phyloP scores from a whole-genome alignment of 805 yeast genomes.

The Pichia nanzhaoensis region DNA sequence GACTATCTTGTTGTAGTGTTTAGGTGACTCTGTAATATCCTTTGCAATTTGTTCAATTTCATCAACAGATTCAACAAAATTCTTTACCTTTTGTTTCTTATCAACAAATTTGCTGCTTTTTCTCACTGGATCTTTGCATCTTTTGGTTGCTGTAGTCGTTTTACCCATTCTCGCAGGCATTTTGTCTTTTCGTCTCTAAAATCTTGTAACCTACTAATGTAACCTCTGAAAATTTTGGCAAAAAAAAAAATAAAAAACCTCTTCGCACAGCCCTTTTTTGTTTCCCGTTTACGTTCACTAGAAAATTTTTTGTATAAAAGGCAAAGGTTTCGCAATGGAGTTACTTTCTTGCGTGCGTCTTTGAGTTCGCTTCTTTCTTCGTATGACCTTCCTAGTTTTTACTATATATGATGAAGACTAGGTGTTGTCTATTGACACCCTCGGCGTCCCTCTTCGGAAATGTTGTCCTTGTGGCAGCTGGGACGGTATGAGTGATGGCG shows the following conservation, averaged over 20 bases:
- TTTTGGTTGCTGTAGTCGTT: no score
- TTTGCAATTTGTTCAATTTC: conserved; percentile 21
- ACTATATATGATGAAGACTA: conserved; percentile 52
- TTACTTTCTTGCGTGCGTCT: neutral
- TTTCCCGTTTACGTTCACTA: no score
- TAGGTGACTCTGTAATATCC: conserved; percentile 37
- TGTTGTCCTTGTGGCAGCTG: conserved; percentile 15
- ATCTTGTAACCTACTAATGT: no score
- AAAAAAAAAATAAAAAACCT: conserved; percentile 6
- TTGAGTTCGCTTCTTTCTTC: neutral
- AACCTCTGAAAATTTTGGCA: no score
- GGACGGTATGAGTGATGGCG: conserved; percentile 30
- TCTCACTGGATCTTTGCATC: no score
- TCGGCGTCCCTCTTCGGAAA: conserved; percentile 27
- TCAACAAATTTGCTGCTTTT: no score
- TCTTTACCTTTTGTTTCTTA: neutral
- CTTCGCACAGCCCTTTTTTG: conserved; percentile 15
- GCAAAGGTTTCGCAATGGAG: neutral
- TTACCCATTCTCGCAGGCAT: no score
- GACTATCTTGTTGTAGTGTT: conserved; percentile 50
- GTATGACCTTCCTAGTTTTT: conserved; percentile 64
- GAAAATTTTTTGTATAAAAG: conserved; percentile 10
- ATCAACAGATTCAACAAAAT: conserved; percentile 13
- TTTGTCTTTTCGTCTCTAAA: neutral
- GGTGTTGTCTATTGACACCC: conserved; percentile 39